Conservation (phyloP, 768 basidiomycete genomes). For the Pleurotus djamor region DNA sequence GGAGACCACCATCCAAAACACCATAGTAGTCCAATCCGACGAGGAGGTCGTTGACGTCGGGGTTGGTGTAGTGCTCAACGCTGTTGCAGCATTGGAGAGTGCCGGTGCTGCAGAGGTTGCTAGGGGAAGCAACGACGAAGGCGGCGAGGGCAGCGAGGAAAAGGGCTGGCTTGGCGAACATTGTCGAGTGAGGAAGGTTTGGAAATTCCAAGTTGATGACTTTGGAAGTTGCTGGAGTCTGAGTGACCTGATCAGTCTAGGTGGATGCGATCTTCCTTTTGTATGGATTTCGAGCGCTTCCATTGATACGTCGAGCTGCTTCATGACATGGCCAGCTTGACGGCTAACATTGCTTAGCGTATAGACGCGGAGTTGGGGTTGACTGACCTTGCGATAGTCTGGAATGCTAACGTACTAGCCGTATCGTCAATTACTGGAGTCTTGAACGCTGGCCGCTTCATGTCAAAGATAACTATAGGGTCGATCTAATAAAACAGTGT, state of each 20-base stretch:
- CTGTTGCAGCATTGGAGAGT: constrained; percentile 5
- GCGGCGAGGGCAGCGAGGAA: constrained; percentile 5
- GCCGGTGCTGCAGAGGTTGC: constrained; percentile 1
- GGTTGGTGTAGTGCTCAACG: constrained; percentile 3
- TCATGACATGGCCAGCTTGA: constrained; percentile 4
- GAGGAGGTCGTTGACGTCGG: constrained; percentile 5
- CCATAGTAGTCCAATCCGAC: constrained; percentile 1
- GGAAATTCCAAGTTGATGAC: constrained; percentile 1
- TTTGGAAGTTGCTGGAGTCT: constrained; percentile 3
- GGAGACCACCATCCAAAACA: not conserved
- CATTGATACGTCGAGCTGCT: not conserved
- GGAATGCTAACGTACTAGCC: not conserved
- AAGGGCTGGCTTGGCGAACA: constrained; percentile 4
- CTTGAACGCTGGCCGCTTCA: not conserved
- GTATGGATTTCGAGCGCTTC: not conserved
- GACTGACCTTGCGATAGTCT: not conserved
- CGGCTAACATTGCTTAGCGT: not conserved
- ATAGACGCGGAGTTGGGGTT: not conserved
- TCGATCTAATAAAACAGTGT: not conserved
- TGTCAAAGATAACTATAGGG: not conserved
- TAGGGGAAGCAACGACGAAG: constrained; percentile 3
- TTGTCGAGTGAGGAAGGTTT: not conserved
- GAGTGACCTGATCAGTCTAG: not conserved
- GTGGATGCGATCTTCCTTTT: not conserved
- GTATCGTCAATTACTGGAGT: not conserved